Evolutionary conservation across 768 basidiomycete genomes (phyloP), one percentile per base, ranked within the genome.

Genomic region (Psilocybe azurescens): DNA sequence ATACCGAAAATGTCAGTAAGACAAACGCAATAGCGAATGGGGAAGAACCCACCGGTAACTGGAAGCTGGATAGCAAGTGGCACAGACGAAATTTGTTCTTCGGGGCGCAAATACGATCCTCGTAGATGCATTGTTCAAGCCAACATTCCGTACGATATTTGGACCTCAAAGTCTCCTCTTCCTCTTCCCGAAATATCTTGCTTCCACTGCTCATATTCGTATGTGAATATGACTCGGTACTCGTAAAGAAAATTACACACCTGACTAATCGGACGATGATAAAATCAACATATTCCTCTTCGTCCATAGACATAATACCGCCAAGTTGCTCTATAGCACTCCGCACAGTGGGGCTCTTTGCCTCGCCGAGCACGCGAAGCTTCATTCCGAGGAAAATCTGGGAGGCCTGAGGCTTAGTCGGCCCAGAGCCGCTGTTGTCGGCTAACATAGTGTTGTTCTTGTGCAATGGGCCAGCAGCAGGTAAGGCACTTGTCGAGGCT

Each of bases 141-240:
- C 95, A 98, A 71, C 93, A 96, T 73, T 97, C 95, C 0, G 95
- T 97, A 48, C 95, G 85, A 68, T 88, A 93, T 66, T 86, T 89
- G 3, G 66, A 58, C 50, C 84, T 80, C 64, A 79, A 67, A 0
- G 38, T 10, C 6, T 77, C 73, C 56, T 88, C 86, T 5, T 73
- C 69, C 69, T 92, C 90, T 33, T 83, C 81, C 2, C 74, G 76
- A 65, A 81, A 91, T n/a, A 91, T 64, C 63, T 86, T 86, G 66
- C 89, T 91, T 29, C 90, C 91, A 67, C 91, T 93, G 29, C 7
- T 7, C 51, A 38, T 49, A 53, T n/a, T 36, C 44, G 5, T 54
- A 52, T n/a, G 13, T 69, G 39, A 69, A 52, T 2, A 20, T 24
- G 29, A 60, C 16, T 58, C 9, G 47, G 44, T 46, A 56, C 13